Conservation (phyloP, 208 protist species). For the Leishmania arabica region DNA sequence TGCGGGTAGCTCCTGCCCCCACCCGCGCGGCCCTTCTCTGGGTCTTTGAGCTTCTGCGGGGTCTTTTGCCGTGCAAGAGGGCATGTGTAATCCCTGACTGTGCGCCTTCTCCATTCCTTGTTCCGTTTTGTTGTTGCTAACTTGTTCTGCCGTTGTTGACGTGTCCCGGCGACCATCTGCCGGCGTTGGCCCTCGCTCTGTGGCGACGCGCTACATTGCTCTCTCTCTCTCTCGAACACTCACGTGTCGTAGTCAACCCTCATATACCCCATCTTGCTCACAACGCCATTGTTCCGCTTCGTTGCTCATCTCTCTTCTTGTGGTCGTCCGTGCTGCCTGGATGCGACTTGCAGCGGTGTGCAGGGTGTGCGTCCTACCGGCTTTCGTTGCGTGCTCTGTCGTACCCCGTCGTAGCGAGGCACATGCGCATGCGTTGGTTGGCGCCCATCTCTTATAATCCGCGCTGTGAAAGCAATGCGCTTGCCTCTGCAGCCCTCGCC, state of each 20-base stretch:
- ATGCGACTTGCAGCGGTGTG: background rate
- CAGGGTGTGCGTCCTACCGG: too few species aligned
- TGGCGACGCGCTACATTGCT: background rate
- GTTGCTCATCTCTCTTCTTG: background rate
- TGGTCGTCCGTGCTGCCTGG: background rate
- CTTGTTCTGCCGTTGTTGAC: background rate
- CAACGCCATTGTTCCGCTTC: background rate
- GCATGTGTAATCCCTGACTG: background rate
- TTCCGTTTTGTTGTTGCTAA: background rate
- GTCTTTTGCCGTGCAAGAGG: background rate
- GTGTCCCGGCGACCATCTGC: too few species aligned
- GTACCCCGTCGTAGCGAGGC: background rate
- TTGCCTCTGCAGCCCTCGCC: background rate
- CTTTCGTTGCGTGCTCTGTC: background rate
- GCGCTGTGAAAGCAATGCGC: background rate
- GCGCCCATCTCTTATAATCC: background rate
- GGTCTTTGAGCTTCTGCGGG: too few species aligned
- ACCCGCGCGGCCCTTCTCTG: too few species aligned
- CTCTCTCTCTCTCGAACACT: too few species aligned
- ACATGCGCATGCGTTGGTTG: background rate
- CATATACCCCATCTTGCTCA: background rate
- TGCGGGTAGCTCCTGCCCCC: too few species aligned
- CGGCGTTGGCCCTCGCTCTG: background rate
- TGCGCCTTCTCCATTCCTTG: background rate
- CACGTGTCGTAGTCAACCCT: background rate